These are phyloP conservation scores for Multifurca ochricompacta DNA, from an alignment of 768 basidiomycete species.

Conservation along the genomic window DNA sequence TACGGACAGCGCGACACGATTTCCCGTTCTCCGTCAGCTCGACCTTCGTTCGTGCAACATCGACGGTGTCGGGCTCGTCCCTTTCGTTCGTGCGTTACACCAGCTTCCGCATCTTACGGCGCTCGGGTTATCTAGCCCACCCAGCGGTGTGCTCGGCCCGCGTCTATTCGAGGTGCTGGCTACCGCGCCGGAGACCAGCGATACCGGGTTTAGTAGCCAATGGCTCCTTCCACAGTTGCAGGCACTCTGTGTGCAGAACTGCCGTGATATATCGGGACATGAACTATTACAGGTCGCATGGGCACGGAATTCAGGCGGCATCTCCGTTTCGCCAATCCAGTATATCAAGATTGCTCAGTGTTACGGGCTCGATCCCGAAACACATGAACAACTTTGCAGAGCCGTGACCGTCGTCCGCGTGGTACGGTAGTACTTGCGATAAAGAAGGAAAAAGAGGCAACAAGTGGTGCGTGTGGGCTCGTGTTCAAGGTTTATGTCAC, in stretches of 20 bases:
- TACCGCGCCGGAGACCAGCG: slow-evolving; percentile 14
- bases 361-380: slow-evolving; percentile 23
- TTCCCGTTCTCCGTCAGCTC: slow-evolving; percentile 25
- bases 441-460: not conserved
- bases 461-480: not conserved
- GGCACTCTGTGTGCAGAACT: slow-evolving; percentile 26
- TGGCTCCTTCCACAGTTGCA: slow-evolving; percentile 27
- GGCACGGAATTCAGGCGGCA: slow-evolving; percentile 20
- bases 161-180: slow-evolving; percentile 28
- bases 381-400: slow-evolving; percentile 22
- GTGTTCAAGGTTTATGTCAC: not conserved
- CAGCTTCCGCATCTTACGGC: slow-evolving; percentile 26
- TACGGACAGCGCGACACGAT: slow-evolving; percentile 16
- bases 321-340: slow-evolving; percentile 22
- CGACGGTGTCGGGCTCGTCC: slow-evolving; percentile 27
- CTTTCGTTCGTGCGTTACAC: slow-evolving; percentile 27
- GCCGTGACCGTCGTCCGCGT: slow-evolving; percentile 24
- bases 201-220: slow-evolving; percentile 2
- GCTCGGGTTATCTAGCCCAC: slow-evolving; percentile 26
- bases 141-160: slow-evolving; percentile 22
- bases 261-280: slow-evolving; percentile 27
- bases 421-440: slow-evolving; percentile 7
- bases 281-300: slow-evolving; percentile 25
- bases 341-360: slow-evolving; percentile 26
- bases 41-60: slow-evolving; percentile 28